Conservation (phyloP, 176 grass and related monocot species). For the Cenchrus fungigraminus region DNA sequence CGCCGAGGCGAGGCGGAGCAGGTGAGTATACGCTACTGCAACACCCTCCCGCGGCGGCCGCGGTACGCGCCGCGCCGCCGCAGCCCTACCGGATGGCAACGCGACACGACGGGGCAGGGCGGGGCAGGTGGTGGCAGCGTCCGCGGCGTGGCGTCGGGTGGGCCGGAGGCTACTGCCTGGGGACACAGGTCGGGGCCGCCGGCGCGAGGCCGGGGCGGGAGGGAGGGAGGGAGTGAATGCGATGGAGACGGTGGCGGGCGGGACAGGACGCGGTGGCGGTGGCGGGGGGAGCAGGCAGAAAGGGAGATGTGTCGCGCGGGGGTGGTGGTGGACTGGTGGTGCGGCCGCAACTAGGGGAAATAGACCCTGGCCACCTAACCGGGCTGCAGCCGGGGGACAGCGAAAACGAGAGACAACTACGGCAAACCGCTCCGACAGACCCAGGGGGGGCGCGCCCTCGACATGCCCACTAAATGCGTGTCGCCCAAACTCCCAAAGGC, state of each 20-base stretch:
- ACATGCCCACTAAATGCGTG: slow-evolving; percentile 64
- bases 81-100: background rate
- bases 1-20: background rate
- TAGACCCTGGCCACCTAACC: slow-evolving; percentile 56
- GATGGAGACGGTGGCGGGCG: slow-evolving; percentile 32
- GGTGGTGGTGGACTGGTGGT: too few relatives aligned
- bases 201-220: too few relatives aligned
- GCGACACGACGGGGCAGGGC: background rate
- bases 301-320: background rate
- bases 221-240: slow-evolving; percentile 20
- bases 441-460: slow-evolving; percentile 31
- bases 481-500: slow-evolving; percentile 27
- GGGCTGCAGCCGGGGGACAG: slow-evolving; percentile 66
- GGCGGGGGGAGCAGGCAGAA: slow-evolving; percentile 40
- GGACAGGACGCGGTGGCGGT: background rate
- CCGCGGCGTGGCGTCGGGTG: slow-evolving; percentile 3
- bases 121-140: slow-evolving; percentile 1
- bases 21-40: background rate
- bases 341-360: slow-evolving; percentile 13
- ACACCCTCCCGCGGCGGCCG: background rate
- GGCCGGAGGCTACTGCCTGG: background rate
- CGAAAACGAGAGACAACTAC: slow-evolving; percentile 67
- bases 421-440: slow-evolving; percentile 62
- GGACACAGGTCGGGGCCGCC: too few relatives aligned
- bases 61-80: background rate